Evolutionary conservation across 108 stramenopile species (phyloP).

Genomic region (Epipyxis sp.): DNA sequence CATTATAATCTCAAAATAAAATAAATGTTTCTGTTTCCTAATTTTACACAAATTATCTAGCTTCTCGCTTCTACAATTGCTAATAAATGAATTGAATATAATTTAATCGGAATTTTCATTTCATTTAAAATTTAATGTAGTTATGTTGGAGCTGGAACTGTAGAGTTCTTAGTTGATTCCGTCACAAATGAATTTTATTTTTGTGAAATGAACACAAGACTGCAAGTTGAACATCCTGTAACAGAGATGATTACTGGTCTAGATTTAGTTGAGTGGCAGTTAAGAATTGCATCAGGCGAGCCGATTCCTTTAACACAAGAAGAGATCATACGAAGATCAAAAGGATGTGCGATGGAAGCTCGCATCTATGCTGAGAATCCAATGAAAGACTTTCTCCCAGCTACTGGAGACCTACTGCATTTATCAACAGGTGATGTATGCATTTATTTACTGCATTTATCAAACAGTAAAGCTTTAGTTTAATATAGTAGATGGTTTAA

Average conservation of each 20-base stretch:
- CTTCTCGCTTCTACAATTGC: no score
- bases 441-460: background rate
- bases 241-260: constrained; percentile 82
- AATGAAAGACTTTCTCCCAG: constrained; percentile 55
- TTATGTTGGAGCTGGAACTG: constrained; percentile 96
- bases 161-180: constrained; percentile 86
- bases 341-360: constrained; percentile 63
- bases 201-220: constrained; percentile 93
- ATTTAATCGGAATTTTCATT: constrained; percentile 5
- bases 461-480: no score
- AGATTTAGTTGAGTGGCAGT: constrained; percentile 88
- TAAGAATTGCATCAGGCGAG: constrained; percentile 83
- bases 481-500: no score
- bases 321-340: constrained; percentile 31
- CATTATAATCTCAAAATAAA: no score
- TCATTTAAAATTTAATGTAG: no score
- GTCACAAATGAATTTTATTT: constrained; percentile 76
- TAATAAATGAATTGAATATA: no score
- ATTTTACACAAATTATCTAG: no score
- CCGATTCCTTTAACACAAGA: constrained; percentile 56
- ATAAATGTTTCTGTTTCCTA: background rate
- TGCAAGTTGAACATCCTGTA: constrained; percentile 89
- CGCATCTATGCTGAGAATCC: constrained; percentile 65
- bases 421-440: constrained; percentile 43
- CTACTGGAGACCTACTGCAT: constrained; percentile 54